Evolutionary conservation across 176 grass and related monocot genomes (phyloP).

Genomic region (Lolium rigidum): DNA sequence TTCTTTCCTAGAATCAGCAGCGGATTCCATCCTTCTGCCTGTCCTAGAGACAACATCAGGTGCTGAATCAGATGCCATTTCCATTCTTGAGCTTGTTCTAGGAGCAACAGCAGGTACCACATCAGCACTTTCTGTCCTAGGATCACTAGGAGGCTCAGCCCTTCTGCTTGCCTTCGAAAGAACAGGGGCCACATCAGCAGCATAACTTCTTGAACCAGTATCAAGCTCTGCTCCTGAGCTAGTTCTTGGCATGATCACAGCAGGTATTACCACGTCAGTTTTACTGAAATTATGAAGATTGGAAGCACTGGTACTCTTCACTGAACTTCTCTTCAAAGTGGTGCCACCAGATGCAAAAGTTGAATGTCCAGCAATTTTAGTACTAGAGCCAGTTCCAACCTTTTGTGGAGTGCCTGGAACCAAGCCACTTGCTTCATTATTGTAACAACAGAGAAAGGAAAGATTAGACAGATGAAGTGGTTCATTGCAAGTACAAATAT

Average conservation of each 20-base stretch:
- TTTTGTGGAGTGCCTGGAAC: constrained; percentile 78
- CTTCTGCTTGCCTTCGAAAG: constrained; percentile 58
- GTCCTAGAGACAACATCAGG: constrained; percentile 52
- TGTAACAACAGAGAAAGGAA: constrained; percentile 37
- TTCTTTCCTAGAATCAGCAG: constrained; percentile 71
- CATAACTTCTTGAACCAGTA: constrained; percentile 68
- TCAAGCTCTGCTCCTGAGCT: constrained; percentile 70
- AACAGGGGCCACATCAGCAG: constrained; percentile 51
- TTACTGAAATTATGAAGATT: constrained; percentile 69
- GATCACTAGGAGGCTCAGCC: constrained; percentile 51
- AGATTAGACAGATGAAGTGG: constrained; percentile 39
- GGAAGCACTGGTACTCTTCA: constrained; percentile 60
- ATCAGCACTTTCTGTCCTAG: constrained; percentile 64
- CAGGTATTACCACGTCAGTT: constrained; percentile 52
- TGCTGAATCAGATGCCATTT: constrained; percentile 59
- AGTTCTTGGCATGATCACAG: constrained; percentile 86
- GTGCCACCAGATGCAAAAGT: constrained; percentile 50
- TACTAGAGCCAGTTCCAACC: constrained; percentile 53
- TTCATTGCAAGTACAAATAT: constrained; percentile 39
- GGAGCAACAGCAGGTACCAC: constrained; percentile 52
- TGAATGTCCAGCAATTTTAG: constrained; percentile 64
- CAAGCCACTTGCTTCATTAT: constrained; percentile 65
- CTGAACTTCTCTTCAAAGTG: constrained; percentile 73
- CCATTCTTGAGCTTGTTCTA: constrained; percentile 71
- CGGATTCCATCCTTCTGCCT: constrained; percentile 58